Conservation (phyloP, 106 monocot species). For the Dioscorea dumetorum region DNA sequence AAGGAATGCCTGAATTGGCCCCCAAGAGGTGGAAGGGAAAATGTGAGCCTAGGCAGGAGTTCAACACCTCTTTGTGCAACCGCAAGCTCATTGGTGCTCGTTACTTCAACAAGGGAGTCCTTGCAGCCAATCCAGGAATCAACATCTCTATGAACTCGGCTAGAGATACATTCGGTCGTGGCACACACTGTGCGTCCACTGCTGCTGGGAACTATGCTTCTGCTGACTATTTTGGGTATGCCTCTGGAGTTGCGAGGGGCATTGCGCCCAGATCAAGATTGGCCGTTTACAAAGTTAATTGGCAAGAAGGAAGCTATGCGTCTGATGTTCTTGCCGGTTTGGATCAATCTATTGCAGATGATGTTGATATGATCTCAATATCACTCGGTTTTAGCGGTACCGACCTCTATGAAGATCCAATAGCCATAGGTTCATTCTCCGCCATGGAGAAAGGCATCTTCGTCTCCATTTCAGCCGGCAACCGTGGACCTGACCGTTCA, state of each 20-base stretch:
- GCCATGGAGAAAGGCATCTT: conserved; percentile 64
- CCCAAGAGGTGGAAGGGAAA: conserved; percentile 56
- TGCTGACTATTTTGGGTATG: conserved; percentile 50
- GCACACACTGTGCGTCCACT: conserved; percentile 84
- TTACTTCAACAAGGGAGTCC: conserved; percentile 77
- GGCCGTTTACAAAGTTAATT: conserved; percentile 58
- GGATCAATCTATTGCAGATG: conserved; percentile 51
- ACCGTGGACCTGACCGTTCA: conserved; percentile 33
- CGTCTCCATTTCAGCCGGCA: conserved; percentile 58
- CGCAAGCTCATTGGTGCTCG: conserved; percentile 82
- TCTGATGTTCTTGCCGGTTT: conserved; percentile 66
- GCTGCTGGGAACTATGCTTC: conserved; percentile 39
- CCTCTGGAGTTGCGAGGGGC: conserved; percentile 40
- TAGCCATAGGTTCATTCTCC: conserved; percentile 52
- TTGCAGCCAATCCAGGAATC: conserved; percentile 66
- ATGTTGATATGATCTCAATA: conserved; percentile 68
- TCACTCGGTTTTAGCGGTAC: conserved; percentile 42
- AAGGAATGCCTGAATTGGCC: conserved; percentile 70
- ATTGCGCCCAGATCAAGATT: conserved; percentile 55
- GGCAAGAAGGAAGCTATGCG: conserved; percentile 32
- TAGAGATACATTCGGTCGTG: conserved; percentile 78
- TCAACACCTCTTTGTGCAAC: conserved; percentile 70
- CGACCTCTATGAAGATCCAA: conserved; percentile 47
- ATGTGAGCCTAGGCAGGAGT: conserved; percentile 57
- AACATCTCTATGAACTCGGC: conserved; percentile 34